phyloP scores from a whole-genome alignment of 139 green algal genomes.

The Ulvella scutata region DNA sequence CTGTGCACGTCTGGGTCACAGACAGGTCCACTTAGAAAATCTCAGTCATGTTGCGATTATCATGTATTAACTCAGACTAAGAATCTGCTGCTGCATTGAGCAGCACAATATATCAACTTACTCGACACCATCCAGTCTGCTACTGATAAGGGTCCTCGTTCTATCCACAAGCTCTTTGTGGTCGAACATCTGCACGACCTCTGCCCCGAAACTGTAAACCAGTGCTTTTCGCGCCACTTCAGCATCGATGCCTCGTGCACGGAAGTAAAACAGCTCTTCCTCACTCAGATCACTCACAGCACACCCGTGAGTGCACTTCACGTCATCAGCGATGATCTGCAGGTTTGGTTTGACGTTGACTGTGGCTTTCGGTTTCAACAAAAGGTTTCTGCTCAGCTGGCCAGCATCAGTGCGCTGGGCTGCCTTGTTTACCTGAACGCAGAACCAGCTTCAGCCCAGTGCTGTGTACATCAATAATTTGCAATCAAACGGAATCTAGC shows the following conservation, averaged over 20 bases:
- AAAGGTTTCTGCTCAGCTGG: constrained; percentile 89
- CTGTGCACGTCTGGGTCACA: too few species aligned
- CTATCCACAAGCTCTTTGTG: constrained; percentile 19
- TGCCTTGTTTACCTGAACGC: constrained; percentile 54
- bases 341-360: constrained; percentile 98
- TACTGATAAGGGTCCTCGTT: too few species aligned
- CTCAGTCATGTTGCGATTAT: too few species aligned
- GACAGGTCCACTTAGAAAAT: too few species aligned
- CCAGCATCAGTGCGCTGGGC: constrained; percentile 91
- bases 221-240: constrained; percentile 55
- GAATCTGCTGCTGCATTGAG: too few species aligned
- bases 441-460: neutral
- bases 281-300: constrained; percentile 92
- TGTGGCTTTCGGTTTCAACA: constrained; percentile 79
- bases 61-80: too few species aligned
- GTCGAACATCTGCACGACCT: constrained; percentile 55
- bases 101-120: too few species aligned
- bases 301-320: constrained; percentile 96
- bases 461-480: neutral
- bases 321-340: constrained; percentile 96
- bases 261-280: constrained; percentile 98
- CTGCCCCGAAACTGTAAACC: constrained; percentile 76
- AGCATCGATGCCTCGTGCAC: constrained; percentile 58
- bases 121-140: too few species aligned
- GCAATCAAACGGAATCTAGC: too few species aligned